A percentile compares a stretch with the other conserved stretches of the same genome.
phyloP scores from a whole-genome alignment of 441 rosid species.

The Macaranga tanarius region DNA sequence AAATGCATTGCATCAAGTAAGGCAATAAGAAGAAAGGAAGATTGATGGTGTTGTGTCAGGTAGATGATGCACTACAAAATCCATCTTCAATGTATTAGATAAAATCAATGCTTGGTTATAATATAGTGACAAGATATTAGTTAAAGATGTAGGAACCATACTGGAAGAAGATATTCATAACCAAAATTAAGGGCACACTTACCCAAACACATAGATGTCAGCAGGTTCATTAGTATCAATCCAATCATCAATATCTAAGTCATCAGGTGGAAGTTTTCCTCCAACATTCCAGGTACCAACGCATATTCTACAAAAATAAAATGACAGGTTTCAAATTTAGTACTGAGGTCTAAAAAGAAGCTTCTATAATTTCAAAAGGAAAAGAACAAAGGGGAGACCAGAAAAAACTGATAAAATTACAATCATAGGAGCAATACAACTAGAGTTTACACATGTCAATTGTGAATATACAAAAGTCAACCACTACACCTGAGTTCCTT shows the following conservation, averaged over 20 bases:
- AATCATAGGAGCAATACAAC: neutral
- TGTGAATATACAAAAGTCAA: constrained; percentile 8
- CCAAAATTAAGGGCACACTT: constrained; percentile 19
- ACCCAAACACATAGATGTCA: constrained; percentile 96
- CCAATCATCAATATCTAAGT: constrained; percentile 92
- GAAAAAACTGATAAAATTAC: constrained; percentile 9
- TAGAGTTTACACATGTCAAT: constrained; percentile 10
- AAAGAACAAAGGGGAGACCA: no score
- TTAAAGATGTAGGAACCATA: neutral
- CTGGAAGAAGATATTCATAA: constrained; percentile 2
- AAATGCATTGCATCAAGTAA: neutral
- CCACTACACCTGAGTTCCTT: constrained; percentile 75
- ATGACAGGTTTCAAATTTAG: neutral
- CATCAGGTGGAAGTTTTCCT: constrained; percentile 80
- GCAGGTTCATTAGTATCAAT: constrained; percentile 73
- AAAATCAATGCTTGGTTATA: neutral
- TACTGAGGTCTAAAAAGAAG: neutral
- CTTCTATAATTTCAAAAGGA: neutral
- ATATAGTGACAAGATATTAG: neutral
- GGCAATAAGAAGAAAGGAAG: neutral
- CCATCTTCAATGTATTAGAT: neutral
- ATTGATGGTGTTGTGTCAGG: neutral
- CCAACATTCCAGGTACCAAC: constrained; percentile 96
- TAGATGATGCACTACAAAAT: neutral
- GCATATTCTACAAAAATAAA: constrained; percentile 44